Evolutionary conservation across 2,329 filamentous ascomycete species (phyloP).

Genomic region (Ophiostoma sp.): DNA sequence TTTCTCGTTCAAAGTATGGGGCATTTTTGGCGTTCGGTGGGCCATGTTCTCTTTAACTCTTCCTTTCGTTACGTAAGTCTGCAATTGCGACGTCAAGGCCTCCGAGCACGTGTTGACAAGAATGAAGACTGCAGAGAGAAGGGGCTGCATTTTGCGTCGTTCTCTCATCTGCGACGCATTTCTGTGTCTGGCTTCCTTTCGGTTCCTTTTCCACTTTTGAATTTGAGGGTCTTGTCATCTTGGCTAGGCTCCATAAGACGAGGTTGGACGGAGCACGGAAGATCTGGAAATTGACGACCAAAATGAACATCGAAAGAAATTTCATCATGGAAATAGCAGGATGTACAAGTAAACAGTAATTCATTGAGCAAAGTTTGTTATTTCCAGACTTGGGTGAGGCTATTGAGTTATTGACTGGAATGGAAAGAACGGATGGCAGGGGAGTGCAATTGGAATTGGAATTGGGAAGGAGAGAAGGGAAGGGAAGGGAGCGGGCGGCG

Average conservation of each 20-base stretch:
- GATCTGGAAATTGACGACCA: neutral
- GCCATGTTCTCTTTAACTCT: neutral
- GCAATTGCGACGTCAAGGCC: conserved; percentile 14
- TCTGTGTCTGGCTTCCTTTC: neutral
- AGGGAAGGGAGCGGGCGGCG: conserved; percentile 21
- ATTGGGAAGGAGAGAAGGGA: neutral
- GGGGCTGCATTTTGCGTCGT: neutral
- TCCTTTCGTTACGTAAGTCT: conserved; percentile 22
- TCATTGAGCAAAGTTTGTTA: neutral
- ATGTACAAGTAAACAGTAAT: no score
- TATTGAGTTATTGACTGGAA: neutral
- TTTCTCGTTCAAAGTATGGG: neutral
- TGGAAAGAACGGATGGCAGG: neutral
- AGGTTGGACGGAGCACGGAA: neutral
- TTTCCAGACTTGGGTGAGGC: neutral
- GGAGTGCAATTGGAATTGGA: neutral
- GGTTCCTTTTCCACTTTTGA: neutral
- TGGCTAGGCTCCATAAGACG: neutral
- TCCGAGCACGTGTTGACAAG: conserved; percentile 17
- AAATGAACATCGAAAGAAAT: neutral
- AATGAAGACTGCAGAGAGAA: neutral
- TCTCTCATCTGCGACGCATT: conserved; percentile 1
- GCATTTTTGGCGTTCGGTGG: neutral
- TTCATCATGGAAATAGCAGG: neutral
- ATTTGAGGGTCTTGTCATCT: neutral